Conservation (phyloP, 2,329 filamentous ascomycete genomes). For the Pyrenophora teres region DNA sequence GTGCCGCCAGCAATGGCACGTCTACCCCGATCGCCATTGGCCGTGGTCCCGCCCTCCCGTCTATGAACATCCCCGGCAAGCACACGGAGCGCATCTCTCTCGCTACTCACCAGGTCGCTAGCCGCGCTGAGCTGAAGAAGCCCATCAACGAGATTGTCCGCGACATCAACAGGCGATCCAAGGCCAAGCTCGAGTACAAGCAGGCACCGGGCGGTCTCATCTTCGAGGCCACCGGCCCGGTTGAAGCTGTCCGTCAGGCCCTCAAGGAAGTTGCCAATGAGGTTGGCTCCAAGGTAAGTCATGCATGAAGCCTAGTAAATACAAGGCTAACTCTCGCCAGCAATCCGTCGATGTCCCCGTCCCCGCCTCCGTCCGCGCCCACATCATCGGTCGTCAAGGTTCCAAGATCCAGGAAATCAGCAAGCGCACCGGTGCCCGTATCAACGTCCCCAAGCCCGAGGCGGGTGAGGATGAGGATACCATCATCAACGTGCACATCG, state of each 20-base stretch:
- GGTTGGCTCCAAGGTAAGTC: slow-evolving; percentile 78
- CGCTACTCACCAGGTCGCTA: slow-evolving; percentile 75
- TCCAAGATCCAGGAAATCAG: slow-evolving; percentile 88
- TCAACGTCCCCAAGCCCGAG: slow-evolving; percentile 85
- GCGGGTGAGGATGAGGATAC: slow-evolving; percentile 78
- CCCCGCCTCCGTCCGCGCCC: slow-evolving; percentile 79
- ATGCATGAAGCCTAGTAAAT: not conserved
- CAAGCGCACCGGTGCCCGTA: slow-evolving; percentile 84
- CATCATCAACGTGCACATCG: slow-evolving; percentile 82
- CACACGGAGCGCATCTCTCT: slow-evolving; percentile 77
- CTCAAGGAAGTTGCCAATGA: slow-evolving; percentile 87
- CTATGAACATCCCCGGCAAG: slow-evolving; percentile 79
- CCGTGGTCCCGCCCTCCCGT: slow-evolving; percentile 53
- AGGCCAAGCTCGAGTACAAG: slow-evolving; percentile 80
- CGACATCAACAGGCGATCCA: slow-evolving; percentile 90
- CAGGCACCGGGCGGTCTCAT: slow-evolving; percentile 74
- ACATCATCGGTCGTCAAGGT: slow-evolving; percentile 92
- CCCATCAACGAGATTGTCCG: slow-evolving; percentile 83
- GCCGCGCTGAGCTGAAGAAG: slow-evolving; percentile 78
- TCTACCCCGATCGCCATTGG: slow-evolving; percentile 49
- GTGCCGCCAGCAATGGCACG: slow-evolving; percentile 53
- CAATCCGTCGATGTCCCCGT: slow-evolving; percentile 76
- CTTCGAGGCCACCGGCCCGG: slow-evolving; percentile 84
- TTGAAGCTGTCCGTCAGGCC: slow-evolving; percentile 82
- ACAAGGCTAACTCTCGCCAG: slow-evolving; percentile 44